phyloP scores from a whole-genome alignment of 192 early-diverging fungal species.

The Spizellomyces sp. region DNA sequence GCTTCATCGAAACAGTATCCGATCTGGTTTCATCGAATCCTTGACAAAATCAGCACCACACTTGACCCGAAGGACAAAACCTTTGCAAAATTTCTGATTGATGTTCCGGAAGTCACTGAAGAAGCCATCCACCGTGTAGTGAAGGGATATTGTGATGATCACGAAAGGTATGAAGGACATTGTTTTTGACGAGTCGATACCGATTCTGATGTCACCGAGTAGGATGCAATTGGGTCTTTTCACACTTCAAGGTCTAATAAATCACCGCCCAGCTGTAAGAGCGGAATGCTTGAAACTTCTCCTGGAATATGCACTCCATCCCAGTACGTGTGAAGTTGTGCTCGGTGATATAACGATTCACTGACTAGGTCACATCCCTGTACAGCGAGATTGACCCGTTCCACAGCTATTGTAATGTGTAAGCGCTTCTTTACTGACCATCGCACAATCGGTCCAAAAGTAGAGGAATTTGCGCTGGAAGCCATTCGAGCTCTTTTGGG shows the following conservation, averaged over 20 bases:
- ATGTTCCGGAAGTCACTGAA: slow-evolving; percentile 71
- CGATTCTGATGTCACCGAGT: not conserved
- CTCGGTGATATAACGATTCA: not conserved
- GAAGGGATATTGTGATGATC: slow-evolving; percentile 66
- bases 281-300: slow-evolving; percentile 55
- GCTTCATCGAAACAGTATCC: not conserved
- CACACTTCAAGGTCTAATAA: slow-evolving; percentile 63
- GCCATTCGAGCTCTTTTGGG: slow-evolving; percentile 6
- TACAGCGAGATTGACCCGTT: slow-evolving; percentile 50
- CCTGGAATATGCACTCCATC: slow-evolving; percentile 52
- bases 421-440: slow-evolving; percentile 66
- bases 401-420: slow-evolving; percentile 60
- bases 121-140: slow-evolving; percentile 61
- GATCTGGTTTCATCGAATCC: slow-evolving; percentile 34
- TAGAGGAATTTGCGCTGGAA: slow-evolving; percentile 53
- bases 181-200: not conserved
- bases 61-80: slow-evolving; percentile 71
- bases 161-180: slow-evolving; percentile 45
- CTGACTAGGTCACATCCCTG: slow-evolving; percentile 6
- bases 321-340: slow-evolving; percentile 38
- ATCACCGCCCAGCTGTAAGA: slow-evolving; percentile 57
- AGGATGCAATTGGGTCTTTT: slow-evolving; percentile 60
- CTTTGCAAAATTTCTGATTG: slow-evolving; percentile 74
- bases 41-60: slow-evolving; percentile 32
- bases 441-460: slow-evolving; percentile 34